Conservation (phyloP, 805 yeast genomes). For the Metschnikowia borealis region DNA sequence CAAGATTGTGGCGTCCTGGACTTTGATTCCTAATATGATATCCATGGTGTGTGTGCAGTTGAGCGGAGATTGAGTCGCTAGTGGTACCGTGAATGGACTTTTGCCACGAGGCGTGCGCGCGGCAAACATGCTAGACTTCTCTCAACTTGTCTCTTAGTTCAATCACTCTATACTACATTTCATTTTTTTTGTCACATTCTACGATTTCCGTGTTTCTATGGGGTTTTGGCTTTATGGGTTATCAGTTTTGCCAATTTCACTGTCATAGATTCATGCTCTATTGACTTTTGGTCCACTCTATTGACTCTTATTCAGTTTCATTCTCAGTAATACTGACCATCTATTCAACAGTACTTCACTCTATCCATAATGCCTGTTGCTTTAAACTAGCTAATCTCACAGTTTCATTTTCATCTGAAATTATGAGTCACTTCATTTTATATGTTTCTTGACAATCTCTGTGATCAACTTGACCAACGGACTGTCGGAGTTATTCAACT, state of each 20-base stretch:
- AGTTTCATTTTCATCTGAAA: too few species aligned
- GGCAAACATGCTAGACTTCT: not conserved
- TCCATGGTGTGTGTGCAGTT: constrained; percentile 56
- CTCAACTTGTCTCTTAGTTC: too few species aligned
- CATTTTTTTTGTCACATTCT: too few species aligned
- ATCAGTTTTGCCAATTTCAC: not conserved
- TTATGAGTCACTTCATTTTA: not conserved
- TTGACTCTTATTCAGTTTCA: too few species aligned
- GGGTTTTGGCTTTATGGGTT: too few species aligned
- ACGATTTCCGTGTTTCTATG: too few species aligned
- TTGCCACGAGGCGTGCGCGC: constrained; percentile 17
- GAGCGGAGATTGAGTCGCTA: not conserved
- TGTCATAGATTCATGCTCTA: not conserved
- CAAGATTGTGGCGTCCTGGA: constrained; percentile 73
- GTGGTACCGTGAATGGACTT: not conserved
- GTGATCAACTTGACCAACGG: constrained; percentile 47
- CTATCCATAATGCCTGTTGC: too few species aligned
- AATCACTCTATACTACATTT: too few species aligned
- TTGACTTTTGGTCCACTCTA: not conserved
- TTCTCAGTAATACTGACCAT: too few species aligned
- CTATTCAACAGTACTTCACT: too few species aligned
- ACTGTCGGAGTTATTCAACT: constrained; percentile 47
- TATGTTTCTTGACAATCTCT: constrained; percentile 24
- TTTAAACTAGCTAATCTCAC: too few species aligned
- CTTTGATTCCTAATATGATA: constrained; percentile 80